These are phyloP conservation scores for Acer yangbiense DNA, from an alignment of 345 rosid species.

Conservation along the genomic window DNA sequence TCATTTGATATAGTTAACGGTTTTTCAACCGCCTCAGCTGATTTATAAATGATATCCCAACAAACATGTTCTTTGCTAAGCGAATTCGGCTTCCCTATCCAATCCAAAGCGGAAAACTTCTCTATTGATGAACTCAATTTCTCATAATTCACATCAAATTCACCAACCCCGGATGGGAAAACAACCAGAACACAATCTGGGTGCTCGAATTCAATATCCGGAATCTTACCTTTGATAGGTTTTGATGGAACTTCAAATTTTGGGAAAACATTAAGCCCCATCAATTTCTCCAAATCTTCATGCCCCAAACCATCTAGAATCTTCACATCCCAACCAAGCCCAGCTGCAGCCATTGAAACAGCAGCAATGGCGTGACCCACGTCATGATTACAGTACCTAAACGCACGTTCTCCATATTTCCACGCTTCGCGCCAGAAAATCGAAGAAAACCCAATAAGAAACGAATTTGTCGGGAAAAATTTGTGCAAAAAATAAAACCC, in stretches of 20 bases:
- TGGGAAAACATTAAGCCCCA: slow-evolving; percentile 55
- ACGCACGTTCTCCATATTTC: slow-evolving; percentile 92
- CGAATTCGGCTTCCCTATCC: slow-evolving; percentile 69
- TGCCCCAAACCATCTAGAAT: slow-evolving; percentile 79
- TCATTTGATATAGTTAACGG: slow-evolving; percentile 35
- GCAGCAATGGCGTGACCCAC: slow-evolving; percentile 88
- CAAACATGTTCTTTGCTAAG: slow-evolving; percentile 78
- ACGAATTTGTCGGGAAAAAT: slow-evolving; percentile 55
- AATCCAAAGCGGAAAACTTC: slow-evolving; percentile 49
- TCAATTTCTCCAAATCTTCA: slow-evolving; percentile 55
- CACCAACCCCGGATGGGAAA: slow-evolving; percentile 51
- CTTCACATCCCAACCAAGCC: slow-evolving; percentile 90
- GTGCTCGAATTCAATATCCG: slow-evolving; percentile 75
- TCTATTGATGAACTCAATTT: slow-evolving; percentile 41
- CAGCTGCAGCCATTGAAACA: slow-evolving; percentile 71
- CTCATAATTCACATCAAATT: slow-evolving; percentile 47
- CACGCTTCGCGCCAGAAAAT: slow-evolving; percentile 95
- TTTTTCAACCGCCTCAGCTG: slow-evolving; percentile 78
- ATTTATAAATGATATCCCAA: slow-evolving; percentile 75
- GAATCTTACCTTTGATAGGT: slow-evolving; percentile 50
- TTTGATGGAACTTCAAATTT: slow-evolving; percentile 42
- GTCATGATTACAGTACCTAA: slow-evolving; percentile 85
- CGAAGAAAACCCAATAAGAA: slow-evolving; percentile 70
- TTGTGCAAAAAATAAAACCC: slow-evolving; percentile 35
- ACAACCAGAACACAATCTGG: slow-evolving; percentile 85